Evolutionary conservation across 2,329 filamentous ascomycete genomes (phyloP).

Genomic region (Ophiostoma fasciatum): DNA sequence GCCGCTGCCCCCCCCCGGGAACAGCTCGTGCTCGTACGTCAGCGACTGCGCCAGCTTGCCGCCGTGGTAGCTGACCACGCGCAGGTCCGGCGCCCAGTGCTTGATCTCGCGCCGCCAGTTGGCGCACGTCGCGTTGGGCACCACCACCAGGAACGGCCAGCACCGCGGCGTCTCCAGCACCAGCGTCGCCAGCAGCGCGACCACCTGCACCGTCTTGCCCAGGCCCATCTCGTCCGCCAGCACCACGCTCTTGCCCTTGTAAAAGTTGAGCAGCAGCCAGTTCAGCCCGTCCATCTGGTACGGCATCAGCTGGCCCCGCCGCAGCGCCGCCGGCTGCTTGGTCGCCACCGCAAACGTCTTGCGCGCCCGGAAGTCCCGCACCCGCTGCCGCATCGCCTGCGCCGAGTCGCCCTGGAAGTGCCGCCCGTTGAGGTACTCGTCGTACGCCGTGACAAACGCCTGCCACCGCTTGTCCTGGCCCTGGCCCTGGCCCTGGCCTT

Average conservation of each 20-base stretch:
- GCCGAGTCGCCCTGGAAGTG: conserved; percentile 48
- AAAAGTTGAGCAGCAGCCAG: conserved; percentile 88
- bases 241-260: conserved; percentile 68
- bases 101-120: conserved; percentile 97
- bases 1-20: conserved; percentile 41
- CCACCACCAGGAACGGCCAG: conserved; percentile 86
- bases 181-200: conserved; percentile 64
- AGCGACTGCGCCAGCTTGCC: conserved; percentile 59
- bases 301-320: conserved; percentile 64
- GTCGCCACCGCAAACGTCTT: conserved; percentile 54
- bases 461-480: conserved; percentile 53
- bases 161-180: conserved; percentile 53
- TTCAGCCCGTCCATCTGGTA: conserved; percentile 57
- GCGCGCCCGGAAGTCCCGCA: conserved; percentile 47
- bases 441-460: conserved; percentile 71
- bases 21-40: conserved; percentile 73
- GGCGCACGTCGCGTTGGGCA: conserved; percentile 88
- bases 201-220: conserved; percentile 91
- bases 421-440: conserved; percentile 68
- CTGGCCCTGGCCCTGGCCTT: too few species aligned
- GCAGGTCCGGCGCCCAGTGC: conserved; percentile 72
- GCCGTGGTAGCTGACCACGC: conserved; percentile 89
- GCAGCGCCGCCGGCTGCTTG: conserved; percentile 57
- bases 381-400: conserved; percentile 47
- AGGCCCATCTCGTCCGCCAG: conserved; percentile 97